Evolutionary conservation across 2,329 filamentous ascomycete genomes (phyloP), one percentile per base, ranked within the genome.

Genomic region (Gremmenia infestans): DNA sequence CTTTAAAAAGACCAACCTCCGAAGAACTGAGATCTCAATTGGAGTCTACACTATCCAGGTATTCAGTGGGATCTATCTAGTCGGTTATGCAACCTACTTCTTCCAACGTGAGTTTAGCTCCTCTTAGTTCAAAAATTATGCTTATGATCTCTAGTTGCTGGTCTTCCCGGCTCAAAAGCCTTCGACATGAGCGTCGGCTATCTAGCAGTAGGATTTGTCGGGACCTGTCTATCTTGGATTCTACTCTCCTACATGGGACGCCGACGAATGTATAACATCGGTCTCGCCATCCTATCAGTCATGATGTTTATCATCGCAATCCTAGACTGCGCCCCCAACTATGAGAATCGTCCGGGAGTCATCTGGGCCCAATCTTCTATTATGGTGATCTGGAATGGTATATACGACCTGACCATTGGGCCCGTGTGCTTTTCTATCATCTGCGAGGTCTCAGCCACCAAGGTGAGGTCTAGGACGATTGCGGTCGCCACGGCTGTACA

Each of bases 261-360:
- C 51, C 81, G 82, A 49, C 77, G 78, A 47, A 84, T 86, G 68
- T 86, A 85, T 68, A 73, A 85, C 55, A 83, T 78, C 72, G 82
- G 83, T 58, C 78, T 80, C 23, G 67, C 72, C 19, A 74, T 78
- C 71, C 83, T 83, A 71, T 73, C 74, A 48, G 63, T 67, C 40
- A 75, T 86, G 62, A 73, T 86, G 62, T 62, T 79, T 56, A 72
- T 76, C 17, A 79, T 76, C 48, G 75, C 75, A 55, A 67, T 75
- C 36, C 62, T 68, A 5, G 63, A 63, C 39, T 58, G 58, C 54
- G 60, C 53, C 28, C 60, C 48, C 48, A 56, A 22, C 39, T 56
- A 60, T n/a, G 6, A 48, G 37, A 32, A 32, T 45, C 37, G 28
- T 4, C 57, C 60, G 7, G 57, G 53, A 15, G 60, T 57, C 9